Conservation (phyloP, 169 alveolate species). For the Eimeria necatrix region DNA sequence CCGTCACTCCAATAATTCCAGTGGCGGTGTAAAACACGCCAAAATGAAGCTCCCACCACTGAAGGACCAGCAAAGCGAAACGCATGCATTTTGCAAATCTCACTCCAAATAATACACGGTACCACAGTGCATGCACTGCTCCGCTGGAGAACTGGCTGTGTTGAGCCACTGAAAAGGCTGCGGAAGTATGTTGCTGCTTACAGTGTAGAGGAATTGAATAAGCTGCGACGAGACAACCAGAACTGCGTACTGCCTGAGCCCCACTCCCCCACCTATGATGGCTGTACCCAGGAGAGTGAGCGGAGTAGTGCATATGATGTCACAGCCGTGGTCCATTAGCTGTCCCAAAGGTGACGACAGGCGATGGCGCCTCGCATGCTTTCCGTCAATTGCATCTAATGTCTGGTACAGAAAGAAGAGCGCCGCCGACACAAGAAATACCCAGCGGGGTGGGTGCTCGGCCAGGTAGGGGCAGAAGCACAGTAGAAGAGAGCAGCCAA, state of each 20-base stretch:
- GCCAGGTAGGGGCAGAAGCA: conserved; percentile 50
- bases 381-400: conserved; percentile 95
- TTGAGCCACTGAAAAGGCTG: background rate
- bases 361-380: conserved; percentile 92
- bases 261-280: conserved; percentile 73
- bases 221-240: conserved; percentile 70
- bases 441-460: conserved; percentile 79
- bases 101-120: background rate
- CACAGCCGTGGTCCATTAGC: conserved; percentile 95
- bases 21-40: conserved; percentile 81
- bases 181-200: background rate
- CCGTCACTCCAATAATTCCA: conserved; percentile 82
- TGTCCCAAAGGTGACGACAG: conserved; percentile 93
- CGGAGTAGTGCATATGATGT: conserved; percentile 86
- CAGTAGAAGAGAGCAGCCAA: conserved; percentile 47
- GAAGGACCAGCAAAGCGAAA: background rate
- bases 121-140: background rate
- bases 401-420: conserved; percentile 85
- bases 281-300: conserved; percentile 76
- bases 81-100: background rate
- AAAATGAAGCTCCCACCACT: conserved; percentile 85
- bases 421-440: conserved; percentile 47
- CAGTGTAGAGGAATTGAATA: conserved; percentile 74
- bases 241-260: conserved; percentile 56
- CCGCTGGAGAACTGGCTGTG: background rate